Percentiles rank a stretch among this genome's conserved stretches.
phyloP scores from a whole-genome alignment of 257 asterid genomes.

The Misopates orontium region DNA sequence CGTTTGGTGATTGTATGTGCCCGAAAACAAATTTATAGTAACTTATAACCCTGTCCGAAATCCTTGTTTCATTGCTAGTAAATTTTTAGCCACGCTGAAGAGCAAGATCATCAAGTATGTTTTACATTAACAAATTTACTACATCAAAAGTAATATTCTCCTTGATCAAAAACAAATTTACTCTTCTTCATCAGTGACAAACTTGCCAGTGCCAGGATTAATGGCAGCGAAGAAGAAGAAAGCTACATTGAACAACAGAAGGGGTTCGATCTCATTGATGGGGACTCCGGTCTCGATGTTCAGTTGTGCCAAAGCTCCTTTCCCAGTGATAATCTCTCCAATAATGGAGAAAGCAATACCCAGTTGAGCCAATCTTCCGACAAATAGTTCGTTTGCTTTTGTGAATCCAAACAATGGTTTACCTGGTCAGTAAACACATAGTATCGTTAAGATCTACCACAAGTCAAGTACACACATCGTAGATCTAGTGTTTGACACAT shows the following conservation, averaged over 20 bases:
- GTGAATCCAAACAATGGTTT: slow-evolving; percentile 84
- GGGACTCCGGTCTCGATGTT: slow-evolving; percentile 94
- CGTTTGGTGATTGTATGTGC: slow-evolving; percentile 40
- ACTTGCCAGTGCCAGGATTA: slow-evolving; percentile 88
- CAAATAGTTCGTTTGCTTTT: slow-evolving; percentile 86
- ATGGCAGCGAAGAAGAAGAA: slow-evolving; percentile 96
- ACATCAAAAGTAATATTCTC: too few species aligned
- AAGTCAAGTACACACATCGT: too few species aligned
- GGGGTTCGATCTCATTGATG: slow-evolving; percentile 80
- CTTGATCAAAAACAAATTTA: too few species aligned
- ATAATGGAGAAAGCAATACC: slow-evolving; percentile 91
- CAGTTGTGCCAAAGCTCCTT: slow-evolving; percentile 92
- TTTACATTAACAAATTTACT: too few species aligned
- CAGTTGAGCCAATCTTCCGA: slow-evolving; percentile 89
- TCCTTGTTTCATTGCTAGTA: slow-evolving; percentile 13
- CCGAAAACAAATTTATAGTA: slow-evolving; percentile 38
- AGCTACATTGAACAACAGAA: slow-evolving; percentile 68
- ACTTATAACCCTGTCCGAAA: slow-evolving; percentile 38
- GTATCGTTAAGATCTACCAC: too few species aligned
- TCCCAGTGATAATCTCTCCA: slow-evolving; percentile 90
- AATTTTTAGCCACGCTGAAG: too few species aligned
- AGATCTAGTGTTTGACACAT: too few species aligned
- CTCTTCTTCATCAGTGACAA: slow-evolving; percentile 80
- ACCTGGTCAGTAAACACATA: neutral
- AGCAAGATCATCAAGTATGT: too few species aligned